Evolutionary conservation across 1,284 basidiomycete genomes (phyloP).

Genomic region (Irpex rosettiformis): DNA sequence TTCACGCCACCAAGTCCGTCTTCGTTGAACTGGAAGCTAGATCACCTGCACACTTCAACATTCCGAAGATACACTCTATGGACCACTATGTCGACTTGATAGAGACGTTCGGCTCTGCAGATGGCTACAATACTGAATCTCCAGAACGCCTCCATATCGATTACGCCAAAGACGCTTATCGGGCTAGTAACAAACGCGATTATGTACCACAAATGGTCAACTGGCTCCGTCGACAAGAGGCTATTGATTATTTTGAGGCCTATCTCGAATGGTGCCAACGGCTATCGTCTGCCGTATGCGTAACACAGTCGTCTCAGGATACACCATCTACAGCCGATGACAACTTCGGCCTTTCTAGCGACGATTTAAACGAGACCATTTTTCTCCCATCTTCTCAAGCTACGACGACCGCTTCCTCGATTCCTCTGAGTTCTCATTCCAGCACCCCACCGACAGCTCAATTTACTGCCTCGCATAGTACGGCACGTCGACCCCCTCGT

Average conservation of each 20-base stretch:
- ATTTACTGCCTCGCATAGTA: background rate
- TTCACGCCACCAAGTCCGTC: background rate
- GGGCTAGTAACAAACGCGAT: background rate
- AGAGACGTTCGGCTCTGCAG: background rate
- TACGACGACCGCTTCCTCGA: too few species aligned
- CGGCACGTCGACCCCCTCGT: background rate
- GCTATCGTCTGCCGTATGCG: background rate
- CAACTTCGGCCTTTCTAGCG: background rate
- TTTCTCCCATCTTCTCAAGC: too few species aligned
- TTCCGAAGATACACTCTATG: background rate
- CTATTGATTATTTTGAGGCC: background rate
- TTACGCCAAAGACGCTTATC: slow-evolving; percentile 8
- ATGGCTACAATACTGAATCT: background rate
- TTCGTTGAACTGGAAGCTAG: background rate
- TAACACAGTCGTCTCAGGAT: background rate
- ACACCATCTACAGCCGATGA: background rate
- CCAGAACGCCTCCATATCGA: slow-evolving; percentile 25
- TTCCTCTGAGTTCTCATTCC: too few species aligned
- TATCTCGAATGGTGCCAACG: background rate
- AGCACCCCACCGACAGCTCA: too few species aligned
- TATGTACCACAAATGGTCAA: background rate
- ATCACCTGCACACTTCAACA: background rate
- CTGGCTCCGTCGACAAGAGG: slow-evolving; percentile 2
- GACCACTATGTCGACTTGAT: background rate
- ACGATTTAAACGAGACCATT: too few species aligned